phyloP scores from a whole-genome alignment of 345 rosid species.

The Eucalyptus microcorys region DNA sequence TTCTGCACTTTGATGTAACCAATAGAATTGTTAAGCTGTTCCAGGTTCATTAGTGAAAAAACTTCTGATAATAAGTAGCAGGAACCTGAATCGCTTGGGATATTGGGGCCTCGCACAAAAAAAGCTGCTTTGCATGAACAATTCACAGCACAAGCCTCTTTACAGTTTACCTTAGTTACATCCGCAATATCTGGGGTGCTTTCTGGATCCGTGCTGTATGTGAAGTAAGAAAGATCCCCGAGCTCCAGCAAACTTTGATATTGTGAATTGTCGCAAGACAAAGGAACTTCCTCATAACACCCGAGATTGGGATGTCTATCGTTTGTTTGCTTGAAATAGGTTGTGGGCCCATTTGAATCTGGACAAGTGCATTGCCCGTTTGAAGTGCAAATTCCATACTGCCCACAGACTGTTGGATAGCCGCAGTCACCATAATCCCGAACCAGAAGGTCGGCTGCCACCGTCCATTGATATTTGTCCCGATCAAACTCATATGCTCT shows the following conservation, averaged over 20 bases:
- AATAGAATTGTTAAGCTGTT: background rate
- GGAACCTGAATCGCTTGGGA: background rate
- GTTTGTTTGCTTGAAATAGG: background rate
- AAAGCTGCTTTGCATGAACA: conserved; percentile 16
- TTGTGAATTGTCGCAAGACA: background rate
- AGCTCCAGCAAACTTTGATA: background rate
- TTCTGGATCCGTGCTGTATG: background rate
- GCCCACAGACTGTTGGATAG: background rate
- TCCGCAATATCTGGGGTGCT: background rate
- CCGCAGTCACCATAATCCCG: background rate
- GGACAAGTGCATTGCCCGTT: background rate
- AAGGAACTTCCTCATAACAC: background rate
- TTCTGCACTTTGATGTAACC: background rate
- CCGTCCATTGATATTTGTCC: background rate
- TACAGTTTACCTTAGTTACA: background rate
- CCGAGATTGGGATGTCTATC: background rate
- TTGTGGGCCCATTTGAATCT: background rate
- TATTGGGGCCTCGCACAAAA: background rate
- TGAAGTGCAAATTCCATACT: background rate
- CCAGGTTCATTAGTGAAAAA: background rate
- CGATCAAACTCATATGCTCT: background rate
- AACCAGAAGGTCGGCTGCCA: background rate
- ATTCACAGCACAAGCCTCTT: background rate
- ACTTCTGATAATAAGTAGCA: conserved; percentile 1
- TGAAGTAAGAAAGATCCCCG: background rate